phyloP scores from a whole-genome alignment of 2,329 filamentous ascomycete species.

The Mycosphaerella sp. region DNA sequence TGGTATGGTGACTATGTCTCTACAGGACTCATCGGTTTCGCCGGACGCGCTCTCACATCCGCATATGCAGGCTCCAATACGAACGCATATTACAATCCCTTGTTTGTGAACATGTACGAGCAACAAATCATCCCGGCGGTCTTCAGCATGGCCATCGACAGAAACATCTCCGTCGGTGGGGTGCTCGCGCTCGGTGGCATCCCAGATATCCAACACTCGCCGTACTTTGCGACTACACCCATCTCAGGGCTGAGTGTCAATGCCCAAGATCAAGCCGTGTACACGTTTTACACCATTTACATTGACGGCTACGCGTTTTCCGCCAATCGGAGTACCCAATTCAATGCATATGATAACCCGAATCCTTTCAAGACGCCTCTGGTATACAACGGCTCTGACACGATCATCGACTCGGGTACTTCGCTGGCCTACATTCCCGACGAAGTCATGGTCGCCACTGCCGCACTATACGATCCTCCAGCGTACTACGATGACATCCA shows the following conservation, averaged over 20 bases:
- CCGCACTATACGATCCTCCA: conserved; percentile 40
- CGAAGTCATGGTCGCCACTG: conserved; percentile 34
- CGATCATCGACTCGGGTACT: conserved; percentile 44
- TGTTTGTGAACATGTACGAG: conserved; percentile 48
- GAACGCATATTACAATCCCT: conserved; percentile 40
- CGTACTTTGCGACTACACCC: conserved; percentile 33
- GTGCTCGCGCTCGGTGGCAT: conserved; percentile 47
- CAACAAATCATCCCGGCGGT: conserved; percentile 39
- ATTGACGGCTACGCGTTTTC: conserved; percentile 31
- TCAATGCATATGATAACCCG: conserved; percentile 21
- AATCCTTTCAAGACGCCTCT: conserved; percentile 20
- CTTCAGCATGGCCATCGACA: conserved; percentile 46
- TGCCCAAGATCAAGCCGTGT: conserved; percentile 23
- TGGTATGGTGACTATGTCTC: conserved; percentile 34
- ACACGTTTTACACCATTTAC: conserved; percentile 37
- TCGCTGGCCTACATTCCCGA: conserved; percentile 38
- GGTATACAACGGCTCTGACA: conserved; percentile 31
- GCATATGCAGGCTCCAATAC: conserved; percentile 31
- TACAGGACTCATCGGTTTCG: conserved; percentile 48
- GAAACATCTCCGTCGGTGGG: conserved; percentile 34
- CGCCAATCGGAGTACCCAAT: conserved; percentile 18
- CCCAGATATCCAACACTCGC: conserved; percentile 38
- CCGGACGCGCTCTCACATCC: conserved; percentile 45
- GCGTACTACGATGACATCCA: conserved; percentile 31
- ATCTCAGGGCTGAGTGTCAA: conserved; percentile 31